Percentiles rank a stretch among this genome's conserved stretches.
These are phyloP conservation scores for Russula sp. DNA, from an alignment of 768 basidiomycete species.

Conservation along the genomic window DNA sequence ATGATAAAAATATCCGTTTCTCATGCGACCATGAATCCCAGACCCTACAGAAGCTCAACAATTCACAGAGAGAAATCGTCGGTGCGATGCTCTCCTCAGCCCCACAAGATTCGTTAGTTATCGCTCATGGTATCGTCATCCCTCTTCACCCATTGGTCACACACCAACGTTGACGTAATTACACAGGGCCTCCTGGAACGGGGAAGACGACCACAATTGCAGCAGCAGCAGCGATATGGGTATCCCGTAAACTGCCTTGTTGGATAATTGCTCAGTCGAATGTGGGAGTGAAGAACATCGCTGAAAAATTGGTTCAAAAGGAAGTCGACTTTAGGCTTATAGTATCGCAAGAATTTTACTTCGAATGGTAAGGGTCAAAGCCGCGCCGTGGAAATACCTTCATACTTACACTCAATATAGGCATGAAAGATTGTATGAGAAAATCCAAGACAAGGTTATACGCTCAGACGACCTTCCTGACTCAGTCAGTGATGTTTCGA, in stretches of 20 bases:
- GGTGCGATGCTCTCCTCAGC: conserved; percentile 14
- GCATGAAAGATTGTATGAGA: conserved; percentile 50
- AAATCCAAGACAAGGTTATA: conserved; percentile 40
- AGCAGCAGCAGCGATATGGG: conserved; percentile 19
- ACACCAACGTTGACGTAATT: neutral
- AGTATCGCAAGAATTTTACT: conserved; percentile 35
- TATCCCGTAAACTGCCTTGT: conserved; percentile 32
- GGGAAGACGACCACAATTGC: conserved; percentile 29
- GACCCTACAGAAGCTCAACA: neutral
- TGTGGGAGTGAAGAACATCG: conserved; percentile 84
- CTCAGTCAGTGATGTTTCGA: conserved; percentile 31
- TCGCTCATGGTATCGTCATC: conserved; percentile 17
- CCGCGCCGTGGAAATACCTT: neutral
- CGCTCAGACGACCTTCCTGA: conserved; percentile 42
- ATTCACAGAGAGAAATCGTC: conserved; percentile 15
- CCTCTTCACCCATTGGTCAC: neutral
- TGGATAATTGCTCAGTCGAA: conserved; percentile 83
- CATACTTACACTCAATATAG: conserved; percentile 33
- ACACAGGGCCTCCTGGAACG: conserved; percentile 25
- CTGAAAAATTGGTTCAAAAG: conserved; percentile 58
- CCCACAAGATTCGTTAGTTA: conserved; percentile 15
- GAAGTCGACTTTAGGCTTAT: conserved; percentile 57
- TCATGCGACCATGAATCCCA: neutral
- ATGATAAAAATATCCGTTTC: neutral
- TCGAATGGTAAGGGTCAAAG: conserved; percentile 33